A percentile compares a stretch with the other conserved stretches of the same genome.
Conservation (phyloP, 345 rosid species). For the Anastatica hierochuntica region DNA sequence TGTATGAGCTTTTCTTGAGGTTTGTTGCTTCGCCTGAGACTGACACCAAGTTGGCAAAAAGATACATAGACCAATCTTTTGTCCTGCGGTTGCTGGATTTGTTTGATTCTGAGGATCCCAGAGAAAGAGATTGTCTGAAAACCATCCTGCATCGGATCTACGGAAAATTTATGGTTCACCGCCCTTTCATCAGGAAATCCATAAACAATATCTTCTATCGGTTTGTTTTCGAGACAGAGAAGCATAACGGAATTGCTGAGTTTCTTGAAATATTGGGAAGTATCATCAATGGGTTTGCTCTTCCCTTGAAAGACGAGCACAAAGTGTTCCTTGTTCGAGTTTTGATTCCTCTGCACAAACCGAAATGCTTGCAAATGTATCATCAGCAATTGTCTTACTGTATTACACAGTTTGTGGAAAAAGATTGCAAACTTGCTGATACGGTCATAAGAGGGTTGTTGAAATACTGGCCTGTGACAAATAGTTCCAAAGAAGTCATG, state of each 20-base stretch:
- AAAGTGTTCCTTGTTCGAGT: constrained; percentile 57
- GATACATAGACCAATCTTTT: constrained; percentile 56
- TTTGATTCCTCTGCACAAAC: constrained; percentile 65
- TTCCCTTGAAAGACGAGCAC: constrained; percentile 68
- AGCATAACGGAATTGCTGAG: background rate
- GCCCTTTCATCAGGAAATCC: constrained; percentile 49
- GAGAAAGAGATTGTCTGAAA: constrained; percentile 17
- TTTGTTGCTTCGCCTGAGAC: constrained; percentile 67
- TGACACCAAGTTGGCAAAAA: constrained; percentile 62
- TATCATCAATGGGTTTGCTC: constrained; percentile 36
- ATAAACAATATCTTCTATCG: constrained; percentile 56
- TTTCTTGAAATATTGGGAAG: background rate
- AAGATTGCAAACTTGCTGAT: constrained; percentile 52
- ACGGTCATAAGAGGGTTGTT: constrained; percentile 48
- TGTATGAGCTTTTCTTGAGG: constrained; percentile 62
- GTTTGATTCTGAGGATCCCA: too few relatives aligned
- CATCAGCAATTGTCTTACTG: constrained; percentile 67
- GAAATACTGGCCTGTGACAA: constrained; percentile 64
- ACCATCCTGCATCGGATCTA: constrained; percentile 63
- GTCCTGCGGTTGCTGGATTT: constrained; percentile 49
- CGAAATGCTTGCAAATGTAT: constrained; percentile 55
- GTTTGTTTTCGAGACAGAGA: constrained; percentile 36
- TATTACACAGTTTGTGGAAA: constrained; percentile 16
- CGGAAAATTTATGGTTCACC: constrained; percentile 28
- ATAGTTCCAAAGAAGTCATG: constrained; percentile 30